Percentiles rank a stretch among this genome's conserved stretches.
phyloP scores from a whole-genome alignment of 192 early-diverging fungal species.

The Linderina pennispora region DNA sequence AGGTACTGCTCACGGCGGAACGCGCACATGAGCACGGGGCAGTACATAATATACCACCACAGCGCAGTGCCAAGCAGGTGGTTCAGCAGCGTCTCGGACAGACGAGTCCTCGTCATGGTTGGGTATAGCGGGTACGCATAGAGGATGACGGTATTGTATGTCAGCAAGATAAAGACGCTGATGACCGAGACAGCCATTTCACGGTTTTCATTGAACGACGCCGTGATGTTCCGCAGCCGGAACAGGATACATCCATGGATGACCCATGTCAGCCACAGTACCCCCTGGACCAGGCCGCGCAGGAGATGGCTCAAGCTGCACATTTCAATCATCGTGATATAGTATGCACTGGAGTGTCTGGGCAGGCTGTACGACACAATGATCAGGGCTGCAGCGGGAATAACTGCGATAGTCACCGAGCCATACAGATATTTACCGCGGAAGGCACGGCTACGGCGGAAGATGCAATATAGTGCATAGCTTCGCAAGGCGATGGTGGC shows the following conservation, averaged over 20 bases:
- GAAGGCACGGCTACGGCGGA: constrained; percentile 24
- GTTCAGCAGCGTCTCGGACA: constrained; percentile 21
- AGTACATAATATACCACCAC: constrained; percentile 50
- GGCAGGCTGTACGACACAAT: constrained; percentile 33
- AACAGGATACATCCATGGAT: constrained; percentile 33
- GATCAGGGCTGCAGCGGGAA: constrained; percentile 14
- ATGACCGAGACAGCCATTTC: constrained; percentile 36
- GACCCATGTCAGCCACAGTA: constrained; percentile 39
- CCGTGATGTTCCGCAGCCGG: constrained; percentile 41
- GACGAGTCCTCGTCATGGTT: constrained; percentile 4
- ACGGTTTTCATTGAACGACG: constrained; percentile 43
- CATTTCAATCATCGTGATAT: constrained; percentile 26
- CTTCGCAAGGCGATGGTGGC: constrained; percentile 36
- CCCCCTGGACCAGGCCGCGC: constrained; percentile 28
- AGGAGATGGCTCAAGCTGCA: constrained; percentile 41
- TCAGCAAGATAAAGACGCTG: constrained; percentile 28
- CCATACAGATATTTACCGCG: constrained; percentile 26
- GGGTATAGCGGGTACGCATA: constrained; percentile 37
- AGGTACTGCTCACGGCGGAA: constrained; percentile 24
- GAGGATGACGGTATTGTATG: constrained; percentile 38
- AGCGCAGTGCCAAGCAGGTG: constrained; percentile 35
- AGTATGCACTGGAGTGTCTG: constrained; percentile 12
- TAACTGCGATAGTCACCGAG: constrained; percentile 6
- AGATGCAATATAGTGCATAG: constrained; percentile 44
- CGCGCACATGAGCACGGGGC: constrained; percentile 34